phyloP scores from a whole-genome alignment of 352 stramenopile genomes.

The Halophytophthora batemanensis region DNA sequence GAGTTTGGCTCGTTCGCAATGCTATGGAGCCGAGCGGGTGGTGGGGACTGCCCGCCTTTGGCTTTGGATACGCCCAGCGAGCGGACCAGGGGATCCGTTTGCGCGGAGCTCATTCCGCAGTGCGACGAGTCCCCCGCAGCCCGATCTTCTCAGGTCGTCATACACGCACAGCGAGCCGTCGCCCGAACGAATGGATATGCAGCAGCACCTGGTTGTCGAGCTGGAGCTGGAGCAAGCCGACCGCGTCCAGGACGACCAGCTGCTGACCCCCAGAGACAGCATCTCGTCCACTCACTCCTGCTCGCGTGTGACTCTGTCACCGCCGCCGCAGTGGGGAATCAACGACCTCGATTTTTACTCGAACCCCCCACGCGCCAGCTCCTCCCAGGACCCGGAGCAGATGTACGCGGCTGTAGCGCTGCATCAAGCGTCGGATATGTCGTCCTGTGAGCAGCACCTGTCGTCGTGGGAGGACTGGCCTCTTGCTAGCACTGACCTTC shows the following conservation, averaged over 20 bases:
- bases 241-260: slow-evolving; percentile 19
- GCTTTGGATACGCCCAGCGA: too few relatives aligned
- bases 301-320: slow-evolving; percentile 13
- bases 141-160: neutral
- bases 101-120: slow-evolving; percentile 18
- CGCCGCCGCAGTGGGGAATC: slow-evolving; percentile 16
- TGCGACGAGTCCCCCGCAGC: slow-evolving; percentile 17
- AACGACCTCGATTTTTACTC: slow-evolving; percentile 34
- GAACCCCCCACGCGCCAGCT: neutral
- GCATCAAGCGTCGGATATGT: too few relatives aligned
- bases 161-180: slow-evolving; percentile 3
- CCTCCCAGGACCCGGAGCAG: slow-evolving; percentile 8
- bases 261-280: slow-evolving; percentile 21
- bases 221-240: slow-evolving; percentile 45
- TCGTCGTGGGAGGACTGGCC: too few relatives aligned
- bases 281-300: slow-evolving; percentile 39
- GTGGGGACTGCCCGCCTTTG: too few relatives aligned
- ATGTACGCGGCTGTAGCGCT: neutral
- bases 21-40: too few relatives aligned
- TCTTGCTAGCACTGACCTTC: too few relatives aligned
- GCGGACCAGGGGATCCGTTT: slow-evolving; percentile 4
- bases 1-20: too few relatives aligned
- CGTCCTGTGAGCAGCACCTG: too few relatives aligned
- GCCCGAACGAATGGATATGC: too few relatives aligned
- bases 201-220: slow-evolving; percentile 10